Percentiles rank a stretch among this genome's conserved stretches.
These are phyloP conservation scores for Coemansia sp. DNA, from an alignment of 192 early-diverging fungal species.

Conservation along the genomic window DNA sequence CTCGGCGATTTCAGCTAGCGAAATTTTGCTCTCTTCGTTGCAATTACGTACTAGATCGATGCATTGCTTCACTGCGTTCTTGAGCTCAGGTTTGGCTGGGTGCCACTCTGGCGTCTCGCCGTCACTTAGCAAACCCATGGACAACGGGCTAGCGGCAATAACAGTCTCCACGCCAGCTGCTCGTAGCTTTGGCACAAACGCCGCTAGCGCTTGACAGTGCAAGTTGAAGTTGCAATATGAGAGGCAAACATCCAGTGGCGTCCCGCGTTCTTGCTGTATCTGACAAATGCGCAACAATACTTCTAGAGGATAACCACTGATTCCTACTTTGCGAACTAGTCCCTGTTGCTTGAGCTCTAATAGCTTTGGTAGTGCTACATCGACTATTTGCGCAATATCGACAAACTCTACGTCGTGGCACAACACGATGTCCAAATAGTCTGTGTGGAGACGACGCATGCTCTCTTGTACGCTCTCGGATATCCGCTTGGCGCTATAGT, in stretches of 20 bases:
- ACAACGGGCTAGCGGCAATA: constrained; percentile 70
- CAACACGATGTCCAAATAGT: constrained; percentile 72
- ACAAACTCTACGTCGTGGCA: constrained; percentile 85
- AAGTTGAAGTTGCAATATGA: constrained; percentile 75
- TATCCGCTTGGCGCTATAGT: constrained; percentile 63
- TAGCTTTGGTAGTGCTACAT: constrained; percentile 61
- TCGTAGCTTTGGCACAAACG: constrained; percentile 60
- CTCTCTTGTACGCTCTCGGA: constrained; percentile 61
- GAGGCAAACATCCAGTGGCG: constrained; percentile 65
- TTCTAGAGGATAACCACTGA: constrained; percentile 70
- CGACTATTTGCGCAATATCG: constrained; percentile 55
- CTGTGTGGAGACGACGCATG: constrained; percentile 61
- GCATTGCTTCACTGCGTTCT: constrained; percentile 57
- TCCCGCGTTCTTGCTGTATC: constrained; percentile 57
- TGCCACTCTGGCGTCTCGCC: constrained; percentile 67
- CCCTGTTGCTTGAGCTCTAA: constrained; percentile 58
- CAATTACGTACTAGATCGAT: constrained; percentile 31
- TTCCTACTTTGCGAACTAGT: constrained; percentile 67
- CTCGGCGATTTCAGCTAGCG: constrained; percentile 63
- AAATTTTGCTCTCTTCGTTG: constrained; percentile 12
- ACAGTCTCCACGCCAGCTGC: constrained; percentile 61
- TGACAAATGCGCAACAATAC: constrained; percentile 63
- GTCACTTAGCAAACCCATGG: constrained; percentile 69
- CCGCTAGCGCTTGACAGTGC: constrained; percentile 61
- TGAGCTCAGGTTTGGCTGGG: constrained; percentile 62